Conservation (phyloP, 495 filamentous ascomycete genomes). For the Penicillium atrosanguineum region DNA sequence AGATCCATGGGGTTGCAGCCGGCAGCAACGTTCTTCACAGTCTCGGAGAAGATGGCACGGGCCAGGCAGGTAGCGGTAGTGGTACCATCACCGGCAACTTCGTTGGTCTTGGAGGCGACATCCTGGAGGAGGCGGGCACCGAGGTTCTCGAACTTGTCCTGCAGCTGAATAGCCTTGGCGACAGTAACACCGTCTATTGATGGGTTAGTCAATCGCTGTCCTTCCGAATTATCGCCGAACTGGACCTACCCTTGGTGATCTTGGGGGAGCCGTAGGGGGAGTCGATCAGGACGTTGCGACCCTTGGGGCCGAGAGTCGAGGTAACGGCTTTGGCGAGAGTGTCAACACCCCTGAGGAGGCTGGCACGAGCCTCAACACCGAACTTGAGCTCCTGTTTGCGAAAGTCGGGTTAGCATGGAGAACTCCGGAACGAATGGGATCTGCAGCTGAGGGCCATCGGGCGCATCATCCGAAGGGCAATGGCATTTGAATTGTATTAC, state of each 20-base stretch:
- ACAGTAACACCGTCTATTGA: constrained; percentile 86
- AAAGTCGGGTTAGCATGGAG: constrained; percentile 19
- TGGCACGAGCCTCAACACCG: constrained; percentile 87
- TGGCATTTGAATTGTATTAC: constrained; percentile 17
- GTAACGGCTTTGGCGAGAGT: constrained; percentile 95
- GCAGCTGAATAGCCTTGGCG: constrained; percentile 83
- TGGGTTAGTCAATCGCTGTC: background rate
- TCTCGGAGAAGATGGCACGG: constrained; percentile 98
- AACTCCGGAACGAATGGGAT: constrained; percentile 22
- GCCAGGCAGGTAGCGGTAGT: constrained; percentile 96
- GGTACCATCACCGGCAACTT: constrained; percentile 96
- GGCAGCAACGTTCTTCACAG: constrained; percentile 98
- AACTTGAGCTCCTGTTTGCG: constrained; percentile 86
- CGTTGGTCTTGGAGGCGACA: constrained; percentile 98
- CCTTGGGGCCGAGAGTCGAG: constrained; percentile 95
- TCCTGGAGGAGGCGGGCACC: constrained; percentile 95
- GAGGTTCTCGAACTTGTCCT: constrained; percentile 99
- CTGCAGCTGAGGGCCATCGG: constrained; percentile 1
- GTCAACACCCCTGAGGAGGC: constrained; percentile 91
- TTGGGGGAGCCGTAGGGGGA: constrained; percentile 97
- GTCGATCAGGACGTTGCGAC: constrained; percentile 96
- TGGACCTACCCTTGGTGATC: constrained; percentile 89
- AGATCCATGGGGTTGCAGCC: constrained; percentile 99
- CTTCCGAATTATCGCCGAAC: background rate
- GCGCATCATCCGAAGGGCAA: constrained; percentile 2